Percentiles rank a stretch among this genome's conserved stretches.
phyloP scores from a whole-genome alignment of 306 rosid species.

The Ammopiptanthus mongolicus region DNA sequence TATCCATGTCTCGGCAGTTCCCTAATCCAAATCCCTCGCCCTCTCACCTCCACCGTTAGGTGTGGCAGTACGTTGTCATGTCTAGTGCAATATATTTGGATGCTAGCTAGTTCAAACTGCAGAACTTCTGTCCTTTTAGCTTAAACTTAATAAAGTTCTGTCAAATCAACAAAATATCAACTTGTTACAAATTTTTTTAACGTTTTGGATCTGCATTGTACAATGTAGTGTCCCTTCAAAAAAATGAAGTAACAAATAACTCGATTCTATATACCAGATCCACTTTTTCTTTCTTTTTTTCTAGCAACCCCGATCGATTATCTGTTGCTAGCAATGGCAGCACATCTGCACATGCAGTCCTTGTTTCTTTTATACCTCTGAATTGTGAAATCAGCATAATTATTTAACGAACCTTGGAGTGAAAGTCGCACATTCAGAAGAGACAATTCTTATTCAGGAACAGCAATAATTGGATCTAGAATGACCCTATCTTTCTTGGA shows the following conservation, averaged over 20 bases:
- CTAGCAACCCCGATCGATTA: neutral
- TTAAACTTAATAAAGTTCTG: slow-evolving; percentile 33
- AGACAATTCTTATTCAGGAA: slow-evolving; percentile 5
- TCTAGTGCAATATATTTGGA: slow-evolving; percentile 13
- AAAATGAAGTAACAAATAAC: neutral
- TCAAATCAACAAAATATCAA: slow-evolving; percentile 20
- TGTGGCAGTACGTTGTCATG: slow-evolving; percentile 11
- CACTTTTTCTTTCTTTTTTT: neutral
- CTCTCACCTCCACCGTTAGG: slow-evolving; percentile 19
- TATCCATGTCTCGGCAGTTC: slow-evolving; percentile 43
- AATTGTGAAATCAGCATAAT: slow-evolving; percentile 25
- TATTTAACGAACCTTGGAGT: slow-evolving; percentile 28
- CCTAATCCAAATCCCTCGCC: slow-evolving; percentile 38
- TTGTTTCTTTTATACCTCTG: neutral
- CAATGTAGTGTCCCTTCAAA: neutral
- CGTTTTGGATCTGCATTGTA: neutral
- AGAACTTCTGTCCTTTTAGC: slow-evolving; percentile 43
- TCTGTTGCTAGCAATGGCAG: slow-evolving; percentile 16
- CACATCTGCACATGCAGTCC: too few relatives aligned
- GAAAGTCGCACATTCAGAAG: slow-evolving; percentile 28
- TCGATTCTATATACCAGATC: neutral
- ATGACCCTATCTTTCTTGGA: neutral
- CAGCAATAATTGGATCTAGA: slow-evolving; percentile 9
- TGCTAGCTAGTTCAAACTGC: slow-evolving; percentile 7
- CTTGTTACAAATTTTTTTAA: neutral